Base-by-base conservation (phyloP, 352 stramenopile species). In the Globisporangium nunn region DNA sequence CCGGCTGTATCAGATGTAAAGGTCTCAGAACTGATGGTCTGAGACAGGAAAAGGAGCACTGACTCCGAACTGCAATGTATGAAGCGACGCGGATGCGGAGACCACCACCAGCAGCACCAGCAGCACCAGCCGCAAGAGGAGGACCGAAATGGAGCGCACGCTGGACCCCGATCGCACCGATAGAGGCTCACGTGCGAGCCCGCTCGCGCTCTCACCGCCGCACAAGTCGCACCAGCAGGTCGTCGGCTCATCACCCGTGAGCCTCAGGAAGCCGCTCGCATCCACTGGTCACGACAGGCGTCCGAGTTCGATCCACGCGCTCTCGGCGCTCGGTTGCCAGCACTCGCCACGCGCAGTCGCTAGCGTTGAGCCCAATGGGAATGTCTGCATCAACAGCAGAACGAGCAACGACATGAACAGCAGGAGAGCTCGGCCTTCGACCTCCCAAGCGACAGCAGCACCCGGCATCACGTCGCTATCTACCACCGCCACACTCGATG, bases 401-500 rank as follows among this genome's bases (percentile, higher is more conserved):
- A 7, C 31, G 31, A 41, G 10, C 37, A 41, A 4, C 30, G 17
- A 14, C 2, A 56, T 12, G 2, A 39, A 8, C 39, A 54, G 1
- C 7, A 56, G 40, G 31, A 51, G 50, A 45, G 56, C 39, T 15
- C 54, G 54, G 17, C 46, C 46, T 11, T 5, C 47, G 12, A 52
- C 47, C 11, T 52, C 47, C 18, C 18, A 47, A 31, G 6, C 54
- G n/a, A 1, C 54, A 52, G 33, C 31, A 0, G 4, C 40, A 2
- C 46, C 18, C 7, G 23, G 11, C 14, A 23, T 31, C 5, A 23
- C 71, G 8, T 10, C 46, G 4, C 57, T 77, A 0, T 65, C 66
- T 0, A 67, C 68, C 6, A 72, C 67, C 1, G 55, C 62, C 10
- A 74, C 67, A 5, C 59, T 85, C 29, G 56, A 81, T n/a, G 51